Conservation (phyloP, 331 rosid species). For the Pyrus hybrid region DNA sequence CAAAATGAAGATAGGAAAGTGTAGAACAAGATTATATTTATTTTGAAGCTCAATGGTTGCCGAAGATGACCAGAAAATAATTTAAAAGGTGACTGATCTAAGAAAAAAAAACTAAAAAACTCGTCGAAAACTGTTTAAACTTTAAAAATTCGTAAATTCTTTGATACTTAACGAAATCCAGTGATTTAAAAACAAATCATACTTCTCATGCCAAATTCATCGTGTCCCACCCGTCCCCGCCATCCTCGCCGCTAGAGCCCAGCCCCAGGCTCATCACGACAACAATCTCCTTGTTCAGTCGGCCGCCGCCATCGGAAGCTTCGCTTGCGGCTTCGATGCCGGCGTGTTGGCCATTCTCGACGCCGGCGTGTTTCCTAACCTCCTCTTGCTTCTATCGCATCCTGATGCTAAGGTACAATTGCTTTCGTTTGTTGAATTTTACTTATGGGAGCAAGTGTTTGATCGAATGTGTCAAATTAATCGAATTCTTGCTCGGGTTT, state of each 20-base stretch:
- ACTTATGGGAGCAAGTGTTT: background rate
- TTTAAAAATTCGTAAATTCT: too few relatives aligned
- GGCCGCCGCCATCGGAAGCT: constrained; percentile 74
- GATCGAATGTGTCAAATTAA: background rate
- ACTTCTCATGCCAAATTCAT: too few relatives aligned
- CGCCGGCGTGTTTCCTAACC: constrained; percentile 50
- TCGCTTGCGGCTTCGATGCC: constrained; percentile 71
- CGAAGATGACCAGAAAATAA: too few relatives aligned
- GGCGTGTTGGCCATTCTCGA: constrained; percentile 74
- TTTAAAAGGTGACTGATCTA: too few relatives aligned
- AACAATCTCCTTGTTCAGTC: constrained; percentile 68
- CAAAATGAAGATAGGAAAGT: too few relatives aligned
- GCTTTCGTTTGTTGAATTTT: background rate
- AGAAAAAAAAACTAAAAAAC: too few relatives aligned
- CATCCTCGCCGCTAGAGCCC: constrained; percentile 30
- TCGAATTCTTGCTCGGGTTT: background rate
- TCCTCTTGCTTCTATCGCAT: constrained; percentile 49
- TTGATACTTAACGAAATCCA: too few relatives aligned
- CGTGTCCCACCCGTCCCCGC: constrained; percentile 57
- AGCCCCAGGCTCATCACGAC: constrained; percentile 23
- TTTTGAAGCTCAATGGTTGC: too few relatives aligned
- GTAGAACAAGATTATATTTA: too few relatives aligned
- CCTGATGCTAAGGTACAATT: constrained; percentile 49
- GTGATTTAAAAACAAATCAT: too few relatives aligned
- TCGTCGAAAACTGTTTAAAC: too few relatives aligned